Evolutionary conservation across 306 rosid species (phyloP), one percentile per base, ranked within the genome.

Genomic region (Inga laurina): DNA sequence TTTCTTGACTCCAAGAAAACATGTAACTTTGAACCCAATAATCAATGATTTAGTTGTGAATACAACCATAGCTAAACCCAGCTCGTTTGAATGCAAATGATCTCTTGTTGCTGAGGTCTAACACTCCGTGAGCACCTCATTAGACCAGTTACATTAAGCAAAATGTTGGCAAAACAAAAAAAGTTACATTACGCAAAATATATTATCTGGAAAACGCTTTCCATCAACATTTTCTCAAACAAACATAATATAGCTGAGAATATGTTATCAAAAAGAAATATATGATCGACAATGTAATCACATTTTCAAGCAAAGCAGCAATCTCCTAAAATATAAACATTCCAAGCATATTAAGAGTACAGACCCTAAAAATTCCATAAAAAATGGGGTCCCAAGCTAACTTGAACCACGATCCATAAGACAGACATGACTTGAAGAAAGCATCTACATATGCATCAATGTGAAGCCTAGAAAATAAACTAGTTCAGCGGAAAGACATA

Each of bases 291-390:
- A 10, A 72, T 35, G 71, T 41, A 77, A 83, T 22, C 39, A 45
- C 70, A 10, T 66, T 57, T 57, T n/a, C 32, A 56, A 56, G 62
- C 27, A 74, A 54, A 43, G 52, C 1, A n/a, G 44, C 27, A 5
- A 44, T 70, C 32, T 37, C 70, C 68, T 46, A 46, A 15, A 10
- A 51, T 52, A 39, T 10, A 30, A 49, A 78, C 27, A 24, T 22
- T 72, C 43, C 68, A 85, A 77, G 66, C 76, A 85, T 77, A 57
- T 27, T 68, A 80, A 35, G 37, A 62, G 66, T 44, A 43, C 48
- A 43, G 66, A 77, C 35, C 68, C 67, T 62, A 72, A 76, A 72
- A 12, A 62, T 76, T 39, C 35, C 68, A 74, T 62, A 72, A 76
- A 72, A 12, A 62, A 81, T 39, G 59, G 34, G 75, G 39, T 39